phyloP scores from a whole-genome alignment of 495 filamentous ascomycete genomes.

The Penicillium angulare region DNA sequence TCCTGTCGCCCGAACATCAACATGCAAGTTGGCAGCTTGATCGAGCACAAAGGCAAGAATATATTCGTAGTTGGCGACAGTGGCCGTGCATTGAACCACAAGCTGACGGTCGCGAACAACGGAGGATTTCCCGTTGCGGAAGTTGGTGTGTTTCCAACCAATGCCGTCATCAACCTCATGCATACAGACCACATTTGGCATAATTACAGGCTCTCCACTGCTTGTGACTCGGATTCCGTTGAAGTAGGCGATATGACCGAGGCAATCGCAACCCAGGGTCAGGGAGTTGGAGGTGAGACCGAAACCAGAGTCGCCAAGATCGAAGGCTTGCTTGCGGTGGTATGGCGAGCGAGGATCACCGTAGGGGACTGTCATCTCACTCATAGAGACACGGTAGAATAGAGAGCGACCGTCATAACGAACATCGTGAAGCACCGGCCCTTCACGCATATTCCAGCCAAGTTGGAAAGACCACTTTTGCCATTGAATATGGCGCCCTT shows the following conservation, averaged over 20 bases:
- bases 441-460: constrained; percentile 62
- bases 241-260: constrained; percentile 64
- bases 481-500: constrained; percentile 51
- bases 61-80: constrained; percentile 85
- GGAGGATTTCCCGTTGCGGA: constrained; percentile 57
- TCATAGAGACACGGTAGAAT: constrained; percentile 67
- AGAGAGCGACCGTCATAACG: constrained; percentile 63
- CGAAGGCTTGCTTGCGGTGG: constrained; percentile 66
- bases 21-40: constrained; percentile 71
- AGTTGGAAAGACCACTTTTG: constrained; percentile 68
- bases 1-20: constrained; percentile 83
- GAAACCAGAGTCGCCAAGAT: constrained; percentile 66
- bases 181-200: constrained; percentile 59
- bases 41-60: constrained; percentile 83
- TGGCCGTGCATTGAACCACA: constrained; percentile 72
- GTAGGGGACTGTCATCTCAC: constrained; percentile 72
- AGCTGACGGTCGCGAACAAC: constrained; percentile 57
- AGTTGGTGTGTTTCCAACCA: constrained; percentile 69
- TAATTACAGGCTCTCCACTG: constrained; percentile 48
- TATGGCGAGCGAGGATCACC: constrained; percentile 65
- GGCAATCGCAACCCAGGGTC: constrained; percentile 56
- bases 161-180: constrained; percentile 69
- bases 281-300: constrained; percentile 68
- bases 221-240: constrained; percentile 50
- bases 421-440: constrained; percentile 60